phyloP scores from a whole-genome alignment of 2,329 filamentous ascomycete genomes.

The Oidium heveae region DNA sequence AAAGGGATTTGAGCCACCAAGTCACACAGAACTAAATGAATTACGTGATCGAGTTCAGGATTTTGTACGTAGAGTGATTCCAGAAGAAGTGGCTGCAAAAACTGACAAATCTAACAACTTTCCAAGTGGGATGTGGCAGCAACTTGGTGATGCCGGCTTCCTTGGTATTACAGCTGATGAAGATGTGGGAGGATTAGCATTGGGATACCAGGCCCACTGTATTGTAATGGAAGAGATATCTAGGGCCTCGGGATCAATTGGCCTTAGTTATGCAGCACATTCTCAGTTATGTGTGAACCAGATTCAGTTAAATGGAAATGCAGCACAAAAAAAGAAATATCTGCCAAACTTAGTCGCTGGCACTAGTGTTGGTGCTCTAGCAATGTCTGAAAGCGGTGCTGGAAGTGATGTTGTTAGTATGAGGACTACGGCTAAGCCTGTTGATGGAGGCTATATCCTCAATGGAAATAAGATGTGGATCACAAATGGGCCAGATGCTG shows the following conservation, averaged over 20 bases:
- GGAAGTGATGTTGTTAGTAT: conserved; percentile 91
- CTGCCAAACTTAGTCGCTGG: conserved; percentile 64
- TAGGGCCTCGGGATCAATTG: conserved; percentile 61
- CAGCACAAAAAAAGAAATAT: conserved; percentile 55
- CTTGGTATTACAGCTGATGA: conserved; percentile 86
- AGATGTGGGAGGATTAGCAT: conserved; percentile 63
- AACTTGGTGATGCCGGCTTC: conserved; percentile 75
- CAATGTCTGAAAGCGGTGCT: conserved; percentile 82
- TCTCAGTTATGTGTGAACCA: conserved; percentile 94
- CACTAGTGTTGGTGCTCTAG: conserved; percentile 59
- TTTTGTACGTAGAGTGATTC: conserved; percentile 69
- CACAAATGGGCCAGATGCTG: conserved; percentile 89
- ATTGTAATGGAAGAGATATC: conserved; percentile 89
- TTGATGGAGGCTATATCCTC: conserved; percentile 64
- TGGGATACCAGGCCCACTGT: conserved; percentile 95
- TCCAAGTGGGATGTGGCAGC: conserved; percentile 75
- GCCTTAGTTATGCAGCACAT: conserved; percentile 82
- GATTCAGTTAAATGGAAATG: conserved; percentile 63
- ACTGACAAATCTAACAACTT: conserved; percentile 81
- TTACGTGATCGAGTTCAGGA: conserved; percentile 33
- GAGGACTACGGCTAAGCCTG: conserved; percentile 59
- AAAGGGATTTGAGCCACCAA: conserved; percentile 30
- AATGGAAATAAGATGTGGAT: conserved; percentile 87
- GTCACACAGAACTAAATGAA: conserved; percentile 24
- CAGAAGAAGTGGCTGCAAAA: conserved; percentile 52